A percentile compares a stretch with the other conserved stretches of the same genome.
Evolutionary conservation across 2,329 filamentous ascomycete species (phyloP).

Genomic region (Aspergillus novofumigatus): DNA sequence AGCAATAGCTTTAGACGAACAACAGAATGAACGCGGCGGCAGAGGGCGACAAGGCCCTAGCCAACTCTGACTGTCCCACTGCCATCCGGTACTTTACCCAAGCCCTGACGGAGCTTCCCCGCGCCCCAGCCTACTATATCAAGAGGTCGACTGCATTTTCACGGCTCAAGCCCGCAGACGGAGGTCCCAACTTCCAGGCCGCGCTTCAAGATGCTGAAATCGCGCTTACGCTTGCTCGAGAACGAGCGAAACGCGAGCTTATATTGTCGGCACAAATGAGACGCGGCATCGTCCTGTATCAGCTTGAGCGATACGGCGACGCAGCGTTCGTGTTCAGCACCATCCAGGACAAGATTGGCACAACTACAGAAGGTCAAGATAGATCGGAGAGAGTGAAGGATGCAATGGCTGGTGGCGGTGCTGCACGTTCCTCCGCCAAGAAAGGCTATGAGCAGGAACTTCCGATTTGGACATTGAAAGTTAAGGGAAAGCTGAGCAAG

Average conservation of each 20-base stretch:
- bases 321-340: slow-evolving; percentile 65
- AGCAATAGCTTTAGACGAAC: background rate
- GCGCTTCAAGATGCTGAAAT: slow-evolving; percentile 68
- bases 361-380: slow-evolving; percentile 37
- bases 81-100: slow-evolving; percentile 66
- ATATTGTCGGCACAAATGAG: slow-evolving; percentile 80
- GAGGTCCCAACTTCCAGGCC: slow-evolving; percentile 33
- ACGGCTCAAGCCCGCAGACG: slow-evolving; percentile 52
- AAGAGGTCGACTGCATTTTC: slow-evolving; percentile 76
- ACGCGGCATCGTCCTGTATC: slow-evolving; percentile 68
- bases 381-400: slow-evolving; percentile 26
- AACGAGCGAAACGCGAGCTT: slow-evolving; percentile 68
- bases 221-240: slow-evolving; percentile 57
- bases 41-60: slow-evolving; percentile 59
- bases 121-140: slow-evolving; percentile 73
- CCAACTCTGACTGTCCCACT: slow-evolving; percentile 58
- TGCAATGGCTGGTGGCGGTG: slow-evolving; percentile 23
- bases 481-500: slow-evolving; percentile 48
- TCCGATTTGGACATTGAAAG: slow-evolving; percentile 57
- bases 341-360: slow-evolving; percentile 49
- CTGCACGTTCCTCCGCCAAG: slow-evolving; percentile 10
- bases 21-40: slow-evolving; percentile 49
- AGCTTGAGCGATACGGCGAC: slow-evolving; percentile 68
- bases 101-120: slow-evolving; percentile 59
- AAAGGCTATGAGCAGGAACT: slow-evolving; percentile 35